Evolutionary conservation across 257 asterid species (phyloP).

Genomic region (Catharanthus roseus): DNA sequence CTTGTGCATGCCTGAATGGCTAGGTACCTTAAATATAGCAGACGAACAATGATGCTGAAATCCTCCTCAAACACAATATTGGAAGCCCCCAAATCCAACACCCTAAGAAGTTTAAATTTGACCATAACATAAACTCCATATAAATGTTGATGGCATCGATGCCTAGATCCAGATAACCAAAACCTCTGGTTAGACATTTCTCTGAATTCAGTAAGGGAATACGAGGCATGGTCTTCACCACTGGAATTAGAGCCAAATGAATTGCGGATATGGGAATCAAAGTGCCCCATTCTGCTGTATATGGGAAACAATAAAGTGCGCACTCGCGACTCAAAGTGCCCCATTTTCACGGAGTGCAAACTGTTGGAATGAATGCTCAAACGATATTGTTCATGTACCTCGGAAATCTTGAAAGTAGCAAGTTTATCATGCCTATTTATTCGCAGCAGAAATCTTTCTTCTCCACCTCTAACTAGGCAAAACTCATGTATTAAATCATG

Average conservation of each 20-base stretch:
- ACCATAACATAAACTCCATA: not conserved
- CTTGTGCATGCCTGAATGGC: not conserved
- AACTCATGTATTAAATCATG: conserved; percentile 4
- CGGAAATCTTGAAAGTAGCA: not conserved
- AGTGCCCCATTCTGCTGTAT: not conserved
- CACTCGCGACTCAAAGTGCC: not conserved
- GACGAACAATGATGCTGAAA: not conserved
- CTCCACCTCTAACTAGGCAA: not conserved
- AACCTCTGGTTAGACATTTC: not conserved
- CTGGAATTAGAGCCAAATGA: too few species aligned
- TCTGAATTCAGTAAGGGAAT: not conserved
- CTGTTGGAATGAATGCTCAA: not conserved
- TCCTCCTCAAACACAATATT: not conserved
- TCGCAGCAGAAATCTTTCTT: not conserved
- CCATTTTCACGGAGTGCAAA: too few species aligned
- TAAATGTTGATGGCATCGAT: not conserved
- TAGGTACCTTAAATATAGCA: conserved; percentile 1
- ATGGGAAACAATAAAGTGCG: not conserved
- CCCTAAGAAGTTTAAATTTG: conserved; percentile 2
- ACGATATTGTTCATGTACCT: not conserved
- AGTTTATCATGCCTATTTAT: too few species aligned
- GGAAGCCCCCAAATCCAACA: not conserved
- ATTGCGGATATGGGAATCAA: not conserved
- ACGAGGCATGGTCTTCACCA: not conserved
- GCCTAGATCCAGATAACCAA: not conserved